A percentile compares a stretch with the other conserved stretches of the same genome.
These are phyloP conservation scores for Botrytis galanthina DNA, from an alignment of 2,329 filamentous ascomycete genomes.

Conservation along the genomic window DNA sequence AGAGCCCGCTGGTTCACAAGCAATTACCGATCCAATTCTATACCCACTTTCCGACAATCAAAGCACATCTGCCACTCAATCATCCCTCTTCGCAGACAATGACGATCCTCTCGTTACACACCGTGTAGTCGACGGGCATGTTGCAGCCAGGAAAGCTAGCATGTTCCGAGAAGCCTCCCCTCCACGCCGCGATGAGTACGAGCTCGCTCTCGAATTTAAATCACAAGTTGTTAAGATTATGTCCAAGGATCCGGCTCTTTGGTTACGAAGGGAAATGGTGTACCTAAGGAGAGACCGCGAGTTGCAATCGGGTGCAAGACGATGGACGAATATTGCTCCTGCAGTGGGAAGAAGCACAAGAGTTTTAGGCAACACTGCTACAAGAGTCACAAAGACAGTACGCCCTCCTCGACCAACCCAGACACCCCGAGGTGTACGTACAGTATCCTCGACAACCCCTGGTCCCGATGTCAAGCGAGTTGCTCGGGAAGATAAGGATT, in stretches of 20 bases:
- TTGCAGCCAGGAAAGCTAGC: conserved; percentile 33
- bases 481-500: conserved; percentile 81
- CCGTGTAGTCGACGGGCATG: conserved; percentile 48
- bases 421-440: conserved; percentile 18
- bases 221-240: conserved; percentile 48
- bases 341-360: conserved; percentile 18
- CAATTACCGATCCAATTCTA: conserved; percentile 53
- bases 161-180: conserved; percentile 46
- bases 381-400: conserved; percentile 15
- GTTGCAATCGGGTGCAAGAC: conserved; percentile 27
- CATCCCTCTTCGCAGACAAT: conserved; percentile 50
- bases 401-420: conserved; percentile 24
- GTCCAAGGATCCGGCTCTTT: conserved; percentile 32
- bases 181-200: conserved; percentile 53
- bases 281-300: conserved; percentile 33
- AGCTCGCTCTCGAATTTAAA: conserved; percentile 51
- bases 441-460: conserved; percentile 30
- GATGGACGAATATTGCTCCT: conserved; percentile 36
- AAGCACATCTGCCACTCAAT: conserved; percentile 44
- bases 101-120: conserved; percentile 40
- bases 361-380: conserved; percentile 4
- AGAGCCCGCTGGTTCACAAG: conserved; percentile 39
- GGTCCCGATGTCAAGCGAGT: conserved; percentile 47
- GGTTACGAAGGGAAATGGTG: conserved; percentile 34
- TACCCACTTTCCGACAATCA: conserved; percentile 49